These are phyloP conservation scores for Apophysomyces trapeziformis DNA, from an alignment of 371 early-diverging fungal genomes.

Conservation along the genomic window DNA sequence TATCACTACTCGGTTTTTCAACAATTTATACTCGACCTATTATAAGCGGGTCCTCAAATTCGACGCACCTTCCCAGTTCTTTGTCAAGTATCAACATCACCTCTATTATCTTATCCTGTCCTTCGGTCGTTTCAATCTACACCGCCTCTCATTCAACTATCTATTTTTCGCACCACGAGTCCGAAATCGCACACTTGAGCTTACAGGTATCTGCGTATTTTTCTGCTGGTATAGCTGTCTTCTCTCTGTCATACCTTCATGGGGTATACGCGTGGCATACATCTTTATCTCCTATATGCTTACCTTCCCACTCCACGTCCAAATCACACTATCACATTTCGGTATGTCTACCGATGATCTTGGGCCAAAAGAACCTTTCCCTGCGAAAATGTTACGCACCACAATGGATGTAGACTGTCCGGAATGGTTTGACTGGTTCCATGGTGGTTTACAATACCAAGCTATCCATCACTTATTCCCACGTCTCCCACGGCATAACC, in stretches of 20 bases:
- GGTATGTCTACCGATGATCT: conserved; percentile 90
- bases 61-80: conserved; percentile 74
- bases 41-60: conserved; percentile 82
- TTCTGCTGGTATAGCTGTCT: conserved; percentile 81
- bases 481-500: conserved; percentile 88
- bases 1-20: conserved; percentile 79
- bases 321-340: conserved; percentile 95
- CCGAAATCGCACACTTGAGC: conserved; percentile 76
- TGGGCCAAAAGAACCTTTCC: conserved; percentile 78
- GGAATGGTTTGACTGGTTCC: conserved; percentile 95
- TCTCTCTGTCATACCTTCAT: conserved; percentile 70
- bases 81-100: conserved; percentile 84
- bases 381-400: conserved; percentile 86
- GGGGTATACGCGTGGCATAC: conserved; percentile 67
- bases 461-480: conserved; percentile 97
- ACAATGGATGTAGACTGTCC: conserved; percentile 98
- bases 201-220: conserved; percentile 72
- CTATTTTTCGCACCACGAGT: conserved; percentile 64
- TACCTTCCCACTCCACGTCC: conserved; percentile 90
- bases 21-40: conserved; percentile 91
- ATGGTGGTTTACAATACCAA: conserved; percentile 96
- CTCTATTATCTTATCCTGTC: conserved; percentile 85
- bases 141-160: conserved; percentile 74
- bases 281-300: conserved; percentile 80
- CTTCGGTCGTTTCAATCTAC: conserved; percentile 94